Evolutionary conservation across 352 stramenopile genomes (phyloP).

Genomic region (Phytophthora foliorum): DNA sequence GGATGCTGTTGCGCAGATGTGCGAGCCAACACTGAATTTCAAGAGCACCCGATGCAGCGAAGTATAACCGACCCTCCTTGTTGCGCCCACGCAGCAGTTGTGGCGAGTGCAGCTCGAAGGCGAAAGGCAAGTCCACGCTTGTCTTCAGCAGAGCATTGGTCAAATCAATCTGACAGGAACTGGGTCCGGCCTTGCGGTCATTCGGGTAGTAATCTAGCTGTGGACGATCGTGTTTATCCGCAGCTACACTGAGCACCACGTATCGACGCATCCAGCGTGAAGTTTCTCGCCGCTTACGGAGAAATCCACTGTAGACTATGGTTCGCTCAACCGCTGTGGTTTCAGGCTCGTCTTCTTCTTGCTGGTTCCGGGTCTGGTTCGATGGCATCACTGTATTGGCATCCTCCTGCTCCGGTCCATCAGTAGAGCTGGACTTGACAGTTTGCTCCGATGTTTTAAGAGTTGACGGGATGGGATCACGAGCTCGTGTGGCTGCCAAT

Average conservation of each 20-base stretch:
- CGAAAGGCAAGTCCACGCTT: constrained; percentile 77
- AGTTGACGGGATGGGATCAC: neutral
- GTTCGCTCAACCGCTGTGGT: constrained; percentile 5
- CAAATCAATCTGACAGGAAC: constrained; percentile 70
- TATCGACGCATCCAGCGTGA: constrained; percentile 87
- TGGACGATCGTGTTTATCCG: constrained; percentile 40
- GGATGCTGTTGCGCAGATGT: constrained; percentile 79
- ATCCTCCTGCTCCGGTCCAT: constrained; percentile 20
- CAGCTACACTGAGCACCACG: constrained; percentile 61
- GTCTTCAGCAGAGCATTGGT: constrained; percentile 81
- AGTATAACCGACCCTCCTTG: constrained; percentile 90
- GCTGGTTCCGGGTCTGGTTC: constrained; percentile 13
- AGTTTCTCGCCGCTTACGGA: constrained; percentile 83
- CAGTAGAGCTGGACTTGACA: constrained; percentile 4
- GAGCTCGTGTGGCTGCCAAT: constrained; percentile 2
- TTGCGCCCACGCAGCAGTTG: constrained; percentile 85
- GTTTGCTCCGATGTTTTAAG: neutral
- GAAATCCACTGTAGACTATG: constrained; percentile 61
- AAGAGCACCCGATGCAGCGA: constrained; percentile 83
- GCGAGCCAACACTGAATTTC: constrained; percentile 93
- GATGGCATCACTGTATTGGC: neutral
- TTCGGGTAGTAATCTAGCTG: constrained; percentile 80
- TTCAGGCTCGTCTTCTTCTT: constrained; percentile 16
- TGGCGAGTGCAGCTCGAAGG: constrained; percentile 93
- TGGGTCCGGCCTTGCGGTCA: constrained; percentile 49